These are phyloP conservation scores for Tetrapisispora taiwanensis DNA, from an alignment of 805 yeast genomes.

Conservation along the genomic window DNA sequence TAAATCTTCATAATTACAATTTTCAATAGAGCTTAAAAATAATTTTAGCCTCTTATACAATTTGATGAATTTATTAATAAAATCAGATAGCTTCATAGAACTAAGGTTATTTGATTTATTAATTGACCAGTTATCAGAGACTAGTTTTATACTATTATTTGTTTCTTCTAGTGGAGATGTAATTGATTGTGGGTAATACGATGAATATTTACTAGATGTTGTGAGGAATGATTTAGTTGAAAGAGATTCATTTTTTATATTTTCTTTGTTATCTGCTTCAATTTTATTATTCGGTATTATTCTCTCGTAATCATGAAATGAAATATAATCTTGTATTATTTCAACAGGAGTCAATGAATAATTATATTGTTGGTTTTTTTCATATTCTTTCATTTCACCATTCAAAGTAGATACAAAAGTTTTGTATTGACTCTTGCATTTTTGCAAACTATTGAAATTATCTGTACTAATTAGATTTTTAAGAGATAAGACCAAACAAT, in stretches of 20 bases:
- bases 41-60: conserved; percentile 11
- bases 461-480: neutral
- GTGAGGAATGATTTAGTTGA: neutral
- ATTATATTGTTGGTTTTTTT: conserved; percentile 13
- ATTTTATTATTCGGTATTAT: neutral
- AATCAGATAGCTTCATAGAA: conserved; percentile 12
- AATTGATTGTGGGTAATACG: neutral
- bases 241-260: neutral
- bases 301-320: neutral
- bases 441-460: neutral
- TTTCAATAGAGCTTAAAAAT: conserved; percentile 14
- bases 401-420: conserved; percentile 11
- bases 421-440: conserved; percentile 7
- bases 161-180: neutral
- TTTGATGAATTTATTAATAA: conserved; percentile 16
- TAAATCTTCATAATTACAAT: conserved; percentile 12
- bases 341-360: conserved; percentile 22
- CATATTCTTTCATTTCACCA: conserved; percentile 13
- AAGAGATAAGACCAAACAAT: neutral
- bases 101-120: neutral
- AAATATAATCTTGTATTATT: conserved; percentile 21
- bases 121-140: neutral
- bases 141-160: too few species aligned
- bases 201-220: conserved; percentile 1
- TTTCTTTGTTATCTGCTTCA: neutral